Conservation (phyloP, 768 basidiomycete genomes). For the Suillus hirtellus region DNA sequence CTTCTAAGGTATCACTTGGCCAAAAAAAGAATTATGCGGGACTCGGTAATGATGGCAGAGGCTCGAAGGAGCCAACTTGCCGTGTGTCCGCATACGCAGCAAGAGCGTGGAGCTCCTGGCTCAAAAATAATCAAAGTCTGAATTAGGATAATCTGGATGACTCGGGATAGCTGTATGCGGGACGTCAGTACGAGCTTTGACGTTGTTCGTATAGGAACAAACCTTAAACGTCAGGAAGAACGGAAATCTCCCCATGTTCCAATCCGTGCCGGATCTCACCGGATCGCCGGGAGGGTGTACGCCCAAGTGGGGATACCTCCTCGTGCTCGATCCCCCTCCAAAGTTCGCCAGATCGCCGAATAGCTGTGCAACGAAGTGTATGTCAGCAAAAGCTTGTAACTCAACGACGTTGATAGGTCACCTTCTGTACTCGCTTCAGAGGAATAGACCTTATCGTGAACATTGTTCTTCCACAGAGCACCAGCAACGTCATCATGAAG, state of each 20-base stretch:
- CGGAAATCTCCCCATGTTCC: background rate
- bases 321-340: background rate
- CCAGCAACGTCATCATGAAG: constrained; percentile 4
- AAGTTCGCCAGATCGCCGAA: background rate
- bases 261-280: constrained; percentile 1
- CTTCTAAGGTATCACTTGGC: background rate
- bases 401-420: background rate
- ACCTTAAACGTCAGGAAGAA: background rate
- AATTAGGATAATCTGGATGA: too few species aligned
- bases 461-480: constrained; percentile 20
- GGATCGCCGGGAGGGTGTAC: background rate
- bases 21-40: background rate
- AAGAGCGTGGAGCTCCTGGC: background rate
- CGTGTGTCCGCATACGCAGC: background rate
- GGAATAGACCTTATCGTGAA: constrained; percentile 24
- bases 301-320: background rate
- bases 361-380: background rate
- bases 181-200: background rate
- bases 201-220: background rate
- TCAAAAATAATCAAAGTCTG: background rate
- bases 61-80: background rate
- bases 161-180: background rate
- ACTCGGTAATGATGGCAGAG: background rate
- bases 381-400: background rate
- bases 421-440: background rate